Evolutionary conservation across 169 alveolate genomes (phyloP), one percentile per base, ranked within the genome.

Genomic region (Eimeria acervulina): DNA sequence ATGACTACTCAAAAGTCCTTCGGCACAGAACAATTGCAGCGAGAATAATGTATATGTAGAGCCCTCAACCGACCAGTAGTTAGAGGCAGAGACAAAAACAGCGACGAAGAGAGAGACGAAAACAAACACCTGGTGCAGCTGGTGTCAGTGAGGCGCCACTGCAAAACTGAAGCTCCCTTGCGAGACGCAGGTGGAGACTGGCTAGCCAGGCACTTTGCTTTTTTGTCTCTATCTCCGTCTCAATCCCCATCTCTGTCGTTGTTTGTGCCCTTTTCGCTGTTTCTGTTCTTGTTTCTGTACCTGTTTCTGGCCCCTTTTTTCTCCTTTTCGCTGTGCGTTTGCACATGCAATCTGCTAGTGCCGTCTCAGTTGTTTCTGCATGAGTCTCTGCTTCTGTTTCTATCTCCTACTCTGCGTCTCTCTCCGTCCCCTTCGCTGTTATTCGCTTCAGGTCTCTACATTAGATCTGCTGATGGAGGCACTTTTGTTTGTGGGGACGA

Each of bases 381-480:
- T 47, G 19, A 47, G 55, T 47, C 28, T 59, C 68, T 59, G n/a
- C 26, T 59, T 59, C 68, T 4, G 68, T 21, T 0, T 5, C 68
- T 15, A 7, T 21, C 26, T 59, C 68, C 59, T 51, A 12, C 15
- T 51, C 15, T 51, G 15, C n/a, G n/a, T n/a, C n/a, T n/a, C n/a
- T n/a, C n/a, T n/a, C n/a, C n/a, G n/a, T 47, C 5, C 55, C 55
- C 55, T 5, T 47, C 5, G 0, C 33, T 63, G 36, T 15, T 63
- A 6, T 36, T 31, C 31, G 21, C 26, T n/a, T 40, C 55, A 85
- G 93, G 55, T 85, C 1, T 85, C 93, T n/a, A 59, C 52, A 13
- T 5, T 85, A 23, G 80, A 85, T n/a, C 55, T 59, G 23, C 76
- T 85, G 7, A 85, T 59, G 44, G 80, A 85, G 40, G 93, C 93